Evolutionary conservation across 176 grass and related monocot species (phyloP).

Genomic region (Aegilops longissima): DNA sequence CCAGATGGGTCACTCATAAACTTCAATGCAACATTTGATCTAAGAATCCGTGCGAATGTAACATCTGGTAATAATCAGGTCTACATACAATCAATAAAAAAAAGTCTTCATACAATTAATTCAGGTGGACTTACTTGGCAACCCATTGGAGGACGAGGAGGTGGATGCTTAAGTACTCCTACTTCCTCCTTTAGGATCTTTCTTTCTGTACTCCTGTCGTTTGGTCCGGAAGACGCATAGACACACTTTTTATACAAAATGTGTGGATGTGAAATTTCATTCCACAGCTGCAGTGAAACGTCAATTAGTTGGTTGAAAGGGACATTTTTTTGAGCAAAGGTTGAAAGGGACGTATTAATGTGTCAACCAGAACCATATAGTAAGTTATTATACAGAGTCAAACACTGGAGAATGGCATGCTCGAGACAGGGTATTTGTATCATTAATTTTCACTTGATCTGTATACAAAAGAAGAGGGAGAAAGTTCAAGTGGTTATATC

Average conservation of each 20-base stretch:
- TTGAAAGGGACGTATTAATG: background rate
- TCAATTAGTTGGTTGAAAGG: background rate
- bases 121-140: constrained; percentile 36
- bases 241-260: constrained; percentile 48
- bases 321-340: background rate
- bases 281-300: constrained; percentile 16
- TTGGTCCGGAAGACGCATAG: constrained; percentile 1
- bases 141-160: constrained; percentile 33
- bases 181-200: constrained; percentile 24
- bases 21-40: background rate
- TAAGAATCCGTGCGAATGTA: background rate
- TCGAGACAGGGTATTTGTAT: background rate
- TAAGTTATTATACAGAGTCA: background rate
- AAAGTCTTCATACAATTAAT: too few species aligned
- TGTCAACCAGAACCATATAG: background rate
- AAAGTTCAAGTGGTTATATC: background rate
- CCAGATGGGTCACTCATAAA: background rate
- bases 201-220: background rate
- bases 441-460: background rate
- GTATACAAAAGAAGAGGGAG: background rate
- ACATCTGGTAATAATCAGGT: background rate
- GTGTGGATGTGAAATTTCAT: background rate
- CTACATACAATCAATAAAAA: background rate
- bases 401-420: background rate
- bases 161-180: background rate